A percentile compares a stretch with the other conserved stretches of the same genome.
These are phyloP conservation scores for Fraxinus ornus DNA, from an alignment of 305 asterid genomes.

Conservation along the genomic window DNA sequence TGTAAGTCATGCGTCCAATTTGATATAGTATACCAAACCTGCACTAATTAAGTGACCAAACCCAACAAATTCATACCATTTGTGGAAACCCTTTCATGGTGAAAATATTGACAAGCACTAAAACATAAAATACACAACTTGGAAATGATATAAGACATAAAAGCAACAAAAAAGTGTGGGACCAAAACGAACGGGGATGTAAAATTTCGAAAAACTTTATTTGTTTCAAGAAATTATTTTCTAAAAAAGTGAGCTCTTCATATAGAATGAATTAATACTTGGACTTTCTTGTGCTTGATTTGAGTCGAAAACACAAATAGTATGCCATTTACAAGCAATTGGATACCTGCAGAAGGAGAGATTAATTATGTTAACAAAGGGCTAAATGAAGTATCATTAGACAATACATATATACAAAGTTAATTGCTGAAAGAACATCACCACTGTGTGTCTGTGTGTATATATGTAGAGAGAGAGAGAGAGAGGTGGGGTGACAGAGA, in stretches of 20 bases:
- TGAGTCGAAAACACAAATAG: neutral
- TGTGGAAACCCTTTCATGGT: neutral
- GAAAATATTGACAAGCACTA: neutral
- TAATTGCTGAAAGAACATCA: neutral
- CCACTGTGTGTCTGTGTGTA: neutral
- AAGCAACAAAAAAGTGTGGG: neutral
- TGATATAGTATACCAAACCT: neutral
- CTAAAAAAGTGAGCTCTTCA: neutral
- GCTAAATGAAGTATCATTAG: neutral
- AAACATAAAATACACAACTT: neutral
- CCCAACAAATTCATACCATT: neutral
- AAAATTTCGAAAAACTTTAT: too few species aligned
- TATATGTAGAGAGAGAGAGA: constrained; percentile 13
- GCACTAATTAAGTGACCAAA: neutral
- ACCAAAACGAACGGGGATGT: neutral
- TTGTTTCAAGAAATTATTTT: too few species aligned
- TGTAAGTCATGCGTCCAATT: neutral
- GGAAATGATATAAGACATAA: neutral
- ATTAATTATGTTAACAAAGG: neutral
- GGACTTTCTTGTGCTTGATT: neutral
- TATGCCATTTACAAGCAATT: neutral
- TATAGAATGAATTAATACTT: neutral
- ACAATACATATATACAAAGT: neutral
- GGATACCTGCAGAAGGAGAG: neutral
- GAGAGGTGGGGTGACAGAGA: constrained; percentile 34